Base-by-base conservation (phyloP, 1,284 basidiomycete genomes). In the Tremellales sp. region DNA sequence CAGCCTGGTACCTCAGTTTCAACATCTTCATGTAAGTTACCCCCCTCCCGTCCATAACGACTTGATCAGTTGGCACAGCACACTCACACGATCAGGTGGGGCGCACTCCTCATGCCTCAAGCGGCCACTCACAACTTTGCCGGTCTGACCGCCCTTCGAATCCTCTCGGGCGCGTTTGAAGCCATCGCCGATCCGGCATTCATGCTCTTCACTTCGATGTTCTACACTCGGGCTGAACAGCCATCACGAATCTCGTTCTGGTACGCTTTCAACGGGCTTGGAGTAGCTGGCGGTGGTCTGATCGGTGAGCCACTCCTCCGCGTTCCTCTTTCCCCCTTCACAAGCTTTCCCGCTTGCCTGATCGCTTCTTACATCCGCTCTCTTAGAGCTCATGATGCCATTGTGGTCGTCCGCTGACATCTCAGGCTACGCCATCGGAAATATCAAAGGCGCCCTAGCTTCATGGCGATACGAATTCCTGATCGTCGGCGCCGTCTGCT, bases 11-110 rank as follows among this genome's bases (percentile, higher is more conserved):
- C 56, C 72, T 79, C 40, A 73, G 72, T 8, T 57, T 72, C 56
- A 77, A 77, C 58, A 78, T 78, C 52, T 74, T 75, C 57, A 58
- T 77, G 49, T 78, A 77, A 77, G 76, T 76, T 21, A 66, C 68
- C 49, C 8, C 29, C 10, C 35, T 74, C 58, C 37, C 67, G 46
- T 31, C 17, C 15, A 7, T 7, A 24, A 10, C 19, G 3, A 5
- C 5, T 17, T 35, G 26, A 23, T 22, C 22, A 5, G 10, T 13
- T 17, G 7, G 33, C 4, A 27, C 22, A 21, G 17, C 7, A 33
- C 6, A 33, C 23, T 17, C 4, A 22, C 33, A 43, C 15, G n/a
- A n/a, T 22, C 45, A 10, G 26, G 23, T 64, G 7, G 36, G 36
- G 36, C 7, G 36, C 36, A n/a, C 36, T 59, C 68, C 22, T 64